These are phyloP conservation scores for Colletotrichum musae DNA, from an alignment of 2,329 filamentous ascomycete species.

Conservation along the genomic window DNA sequence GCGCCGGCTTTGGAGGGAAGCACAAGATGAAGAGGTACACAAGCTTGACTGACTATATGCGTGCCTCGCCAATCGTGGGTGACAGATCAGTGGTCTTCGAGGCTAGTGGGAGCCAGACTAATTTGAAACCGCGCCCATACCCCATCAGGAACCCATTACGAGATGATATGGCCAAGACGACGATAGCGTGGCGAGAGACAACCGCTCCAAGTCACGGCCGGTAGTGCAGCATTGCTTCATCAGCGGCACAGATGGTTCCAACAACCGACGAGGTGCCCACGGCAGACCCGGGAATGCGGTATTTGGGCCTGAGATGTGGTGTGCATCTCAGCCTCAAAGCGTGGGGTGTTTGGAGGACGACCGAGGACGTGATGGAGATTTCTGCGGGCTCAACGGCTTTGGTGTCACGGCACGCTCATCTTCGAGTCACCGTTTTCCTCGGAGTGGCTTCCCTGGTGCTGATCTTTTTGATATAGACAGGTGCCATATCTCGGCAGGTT, in stretches of 20 bases:
- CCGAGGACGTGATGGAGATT: slow-evolving; percentile 12
- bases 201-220: background rate
- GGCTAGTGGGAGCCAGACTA: slow-evolving; percentile 5
- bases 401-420: background rate
- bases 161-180: slow-evolving; percentile 29
- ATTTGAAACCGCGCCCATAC: slow-evolving; percentile 13
- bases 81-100: background rate
- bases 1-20: too few relatives aligned
- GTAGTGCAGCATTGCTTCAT: slow-evolving; percentile 11
- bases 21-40: too few relatives aligned
- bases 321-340: slow-evolving; percentile 34
- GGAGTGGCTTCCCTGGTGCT: background rate
- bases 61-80: background rate
- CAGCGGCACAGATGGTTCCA: slow-evolving; percentile 7
- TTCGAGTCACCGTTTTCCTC: background rate
- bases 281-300: slow-evolving; percentile 25
- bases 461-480: background rate
- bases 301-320: slow-evolving; percentile 30
- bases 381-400: background rate
- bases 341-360: slow-evolving; percentile 26
- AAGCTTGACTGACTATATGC: too few relatives aligned
- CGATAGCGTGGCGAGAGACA: slow-evolving; percentile 6
- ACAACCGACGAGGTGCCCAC: slow-evolving; percentile 13
- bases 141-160: slow-evolving; percentile 34
- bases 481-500: too few relatives aligned